Conservation (phyloP, 352 stramenopile genomes). For the Phytophthora litchii region DNA sequence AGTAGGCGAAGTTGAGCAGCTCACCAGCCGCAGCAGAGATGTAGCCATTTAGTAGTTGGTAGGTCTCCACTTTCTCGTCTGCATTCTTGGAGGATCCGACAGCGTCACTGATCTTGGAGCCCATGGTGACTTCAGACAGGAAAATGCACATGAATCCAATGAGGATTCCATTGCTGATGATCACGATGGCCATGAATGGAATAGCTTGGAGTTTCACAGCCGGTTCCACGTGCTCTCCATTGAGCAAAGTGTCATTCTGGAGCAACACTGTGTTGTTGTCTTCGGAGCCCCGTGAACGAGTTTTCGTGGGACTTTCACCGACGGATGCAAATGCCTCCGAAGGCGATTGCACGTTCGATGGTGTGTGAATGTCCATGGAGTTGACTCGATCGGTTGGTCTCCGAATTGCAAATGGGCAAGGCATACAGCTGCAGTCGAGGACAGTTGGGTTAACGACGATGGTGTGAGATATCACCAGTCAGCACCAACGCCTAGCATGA, state of each 20-base stretch:
- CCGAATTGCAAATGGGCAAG: conserved; percentile 4
- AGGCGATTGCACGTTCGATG: conserved; percentile 17
- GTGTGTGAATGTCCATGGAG: not conserved
- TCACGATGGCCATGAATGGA: conserved; percentile 27
- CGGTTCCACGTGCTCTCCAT: conserved; percentile 17
- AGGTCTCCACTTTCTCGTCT: conserved; percentile 38
- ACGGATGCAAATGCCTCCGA: conserved; percentile 8
- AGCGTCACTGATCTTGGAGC: conserved; percentile 31
- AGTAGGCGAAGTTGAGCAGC: conserved; percentile 35
- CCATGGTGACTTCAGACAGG: conserved; percentile 38
- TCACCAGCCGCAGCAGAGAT: conserved; percentile 31
- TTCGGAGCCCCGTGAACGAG: conserved; percentile 2
- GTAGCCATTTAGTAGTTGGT: conserved; percentile 47
- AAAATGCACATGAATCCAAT: conserved; percentile 38
- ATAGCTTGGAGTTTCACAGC: conserved; percentile 27
- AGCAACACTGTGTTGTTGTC: conserved; percentile 13
- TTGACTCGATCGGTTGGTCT: too few relatives aligned
- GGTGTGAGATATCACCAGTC: conserved; percentile 17
- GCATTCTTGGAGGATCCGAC: conserved; percentile 40
- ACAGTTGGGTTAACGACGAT: not conserved
- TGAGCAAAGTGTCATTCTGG: conserved; percentile 9
- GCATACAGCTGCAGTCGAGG: too few relatives aligned
- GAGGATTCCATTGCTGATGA: conserved; percentile 28
- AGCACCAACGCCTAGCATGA: not conserved
- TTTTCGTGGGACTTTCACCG: conserved; percentile 21